These are phyloP conservation scores for Colletotrichum tropicicola DNA, from an alignment of 2,329 filamentous ascomycete species.

Conservation along the genomic window DNA sequence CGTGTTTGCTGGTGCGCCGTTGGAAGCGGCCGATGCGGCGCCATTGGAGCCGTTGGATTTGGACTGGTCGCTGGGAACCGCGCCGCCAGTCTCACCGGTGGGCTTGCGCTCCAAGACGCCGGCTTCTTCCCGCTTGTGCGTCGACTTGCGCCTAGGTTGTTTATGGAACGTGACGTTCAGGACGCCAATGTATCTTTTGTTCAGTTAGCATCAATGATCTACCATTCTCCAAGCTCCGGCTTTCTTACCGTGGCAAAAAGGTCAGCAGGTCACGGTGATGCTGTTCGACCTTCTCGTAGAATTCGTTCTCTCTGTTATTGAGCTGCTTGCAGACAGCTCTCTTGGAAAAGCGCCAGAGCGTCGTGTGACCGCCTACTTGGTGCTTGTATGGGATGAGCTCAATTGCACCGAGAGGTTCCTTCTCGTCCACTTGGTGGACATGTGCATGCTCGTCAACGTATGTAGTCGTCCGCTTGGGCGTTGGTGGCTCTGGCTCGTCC, in stretches of 20 bases:
- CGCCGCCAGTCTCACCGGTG: slow-evolving; percentile 11
- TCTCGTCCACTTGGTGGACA: slow-evolving; percentile 57
- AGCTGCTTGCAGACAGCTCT: slow-evolving; percentile 97
- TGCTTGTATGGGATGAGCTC: slow-evolving; percentile 97
- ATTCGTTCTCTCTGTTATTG: slow-evolving; percentile 98
- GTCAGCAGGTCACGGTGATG: slow-evolving; percentile 89
- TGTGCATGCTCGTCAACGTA: slow-evolving; percentile 57
- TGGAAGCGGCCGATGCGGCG: neutral
- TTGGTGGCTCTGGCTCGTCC: slow-evolving; percentile 52
- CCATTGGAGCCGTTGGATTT: slow-evolving; percentile 9
- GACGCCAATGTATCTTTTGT: slow-evolving; percentile 94
- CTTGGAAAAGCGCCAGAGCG: slow-evolving; percentile 93
- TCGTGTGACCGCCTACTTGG: slow-evolving; percentile 96
- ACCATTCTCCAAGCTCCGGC: neutral
- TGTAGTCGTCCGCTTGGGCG: slow-evolving; percentile 44
- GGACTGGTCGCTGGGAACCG: neutral
- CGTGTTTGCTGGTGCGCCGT: slow-evolving; percentile 11
- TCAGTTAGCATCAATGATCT: neutral
- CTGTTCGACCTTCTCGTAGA: slow-evolving; percentile 95
- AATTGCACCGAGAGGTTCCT: slow-evolving; percentile 83
- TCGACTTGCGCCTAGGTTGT: slow-evolving; percentile 72
- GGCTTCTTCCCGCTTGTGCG: slow-evolving; percentile 58
- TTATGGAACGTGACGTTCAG: slow-evolving; percentile 96
- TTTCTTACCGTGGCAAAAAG: slow-evolving; percentile 84
- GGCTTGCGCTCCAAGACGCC: slow-evolving; percentile 35